Evolutionary conservation across 345 rosid genomes (phyloP).

Genomic region (Jatropha curcas): DNA sequence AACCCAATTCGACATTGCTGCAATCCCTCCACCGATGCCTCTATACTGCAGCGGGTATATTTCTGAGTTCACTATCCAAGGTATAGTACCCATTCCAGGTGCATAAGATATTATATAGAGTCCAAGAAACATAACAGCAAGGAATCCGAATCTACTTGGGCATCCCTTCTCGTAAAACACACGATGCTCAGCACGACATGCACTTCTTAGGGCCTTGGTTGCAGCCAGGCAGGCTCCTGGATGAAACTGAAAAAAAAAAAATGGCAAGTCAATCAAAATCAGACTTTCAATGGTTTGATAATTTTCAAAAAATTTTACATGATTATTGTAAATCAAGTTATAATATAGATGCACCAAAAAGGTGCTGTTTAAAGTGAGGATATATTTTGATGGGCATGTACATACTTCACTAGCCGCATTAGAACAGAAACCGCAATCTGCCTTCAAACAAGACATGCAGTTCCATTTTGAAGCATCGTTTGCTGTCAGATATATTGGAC

Average conservation of each 20-base stretch:
- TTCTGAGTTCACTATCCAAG: constrained; percentile 93
- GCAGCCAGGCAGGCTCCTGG: constrained; percentile 77
- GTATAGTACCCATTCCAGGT: constrained; percentile 91
- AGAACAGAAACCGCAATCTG: constrained; percentile 65
- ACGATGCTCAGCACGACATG: constrained; percentile 43
- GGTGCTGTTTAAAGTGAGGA: background rate
- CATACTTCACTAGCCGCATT: constrained; percentile 39
- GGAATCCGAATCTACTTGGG: constrained; percentile 74
- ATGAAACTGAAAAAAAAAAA: constrained; percentile 29
- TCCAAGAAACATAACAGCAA: constrained; percentile 62
- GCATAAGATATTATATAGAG: constrained; percentile 66
- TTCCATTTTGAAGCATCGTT: constrained; percentile 48
- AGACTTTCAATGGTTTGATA: no score
- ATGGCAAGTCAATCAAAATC: background rate
- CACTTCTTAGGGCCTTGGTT: constrained; percentile 27
- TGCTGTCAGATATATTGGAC: constrained; percentile 41
- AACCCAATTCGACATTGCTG: constrained; percentile 75
- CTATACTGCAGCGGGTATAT: constrained; percentile 83
- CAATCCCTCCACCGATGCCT: constrained; percentile 88
- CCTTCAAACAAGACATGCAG: constrained; percentile 72
- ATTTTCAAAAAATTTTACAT: no score
- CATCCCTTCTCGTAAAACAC: constrained; percentile 67
- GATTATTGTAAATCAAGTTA: no score
- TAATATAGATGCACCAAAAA: no score
- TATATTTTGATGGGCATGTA: background rate